Conservation (phyloP, 2,329 filamentous ascomycete genomes). For the Trichothecium roseum region DNA sequence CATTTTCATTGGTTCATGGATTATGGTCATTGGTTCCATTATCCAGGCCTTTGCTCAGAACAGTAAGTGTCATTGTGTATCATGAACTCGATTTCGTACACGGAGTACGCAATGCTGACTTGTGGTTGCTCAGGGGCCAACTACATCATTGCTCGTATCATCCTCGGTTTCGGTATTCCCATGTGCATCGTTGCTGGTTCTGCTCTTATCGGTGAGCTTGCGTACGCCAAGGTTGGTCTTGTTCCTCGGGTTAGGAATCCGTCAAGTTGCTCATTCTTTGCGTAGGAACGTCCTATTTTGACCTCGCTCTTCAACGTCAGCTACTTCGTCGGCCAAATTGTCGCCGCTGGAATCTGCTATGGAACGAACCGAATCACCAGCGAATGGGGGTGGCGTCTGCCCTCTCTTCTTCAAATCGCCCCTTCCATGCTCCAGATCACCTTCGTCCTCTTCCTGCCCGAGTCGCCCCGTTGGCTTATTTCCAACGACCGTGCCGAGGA, state of each 20-base stretch:
- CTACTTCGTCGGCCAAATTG: conserved; percentile 42
- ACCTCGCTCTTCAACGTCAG: conserved; percentile 48
- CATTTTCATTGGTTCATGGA: conserved; percentile 41
- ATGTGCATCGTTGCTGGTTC: conserved; percentile 50
- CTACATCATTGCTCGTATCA: conserved; percentile 49
- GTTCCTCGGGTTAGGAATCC: no score
- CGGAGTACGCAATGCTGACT: not conserved
- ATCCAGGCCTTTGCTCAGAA: conserved; percentile 27
- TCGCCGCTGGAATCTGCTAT: conserved; percentile 39
- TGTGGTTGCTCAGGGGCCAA: conserved; percentile 25
- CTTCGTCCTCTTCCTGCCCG: conserved; percentile 31
- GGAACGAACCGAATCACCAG: conserved; percentile 29
- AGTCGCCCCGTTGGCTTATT: conserved; percentile 31
- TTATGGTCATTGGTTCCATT: conserved; percentile 44
- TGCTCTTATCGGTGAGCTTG: conserved; percentile 47
- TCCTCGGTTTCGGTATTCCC: conserved; percentile 50
- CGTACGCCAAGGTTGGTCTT: conserved; percentile 35
- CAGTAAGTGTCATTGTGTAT: not conserved
- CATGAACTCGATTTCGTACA: no score
- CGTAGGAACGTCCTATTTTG: conserved; percentile 39
- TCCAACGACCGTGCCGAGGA: conserved; percentile 24
- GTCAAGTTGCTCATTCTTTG: no score
- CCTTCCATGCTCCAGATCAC: conserved; percentile 29
- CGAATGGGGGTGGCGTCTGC: conserved; percentile 33
- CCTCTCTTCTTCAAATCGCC: conserved; percentile 33